Evolutionary conservation across 2,329 filamentous ascomycete genomes (phyloP).

Genomic region (Aspergillaceae sp.): DNA sequence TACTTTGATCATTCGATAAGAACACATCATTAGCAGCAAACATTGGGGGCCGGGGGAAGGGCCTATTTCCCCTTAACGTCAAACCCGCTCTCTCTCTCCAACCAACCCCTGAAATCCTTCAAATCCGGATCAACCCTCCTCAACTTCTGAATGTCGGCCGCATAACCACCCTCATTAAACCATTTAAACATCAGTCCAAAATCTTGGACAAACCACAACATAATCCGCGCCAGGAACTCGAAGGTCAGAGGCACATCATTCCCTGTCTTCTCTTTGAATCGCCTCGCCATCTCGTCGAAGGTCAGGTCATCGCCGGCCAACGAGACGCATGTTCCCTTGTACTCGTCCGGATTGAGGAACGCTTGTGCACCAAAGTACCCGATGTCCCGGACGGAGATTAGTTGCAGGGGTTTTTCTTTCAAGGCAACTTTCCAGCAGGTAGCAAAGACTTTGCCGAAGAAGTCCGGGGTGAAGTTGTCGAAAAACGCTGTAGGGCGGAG

Average conservation of each 20-base stretch:
- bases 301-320: constrained; percentile 48
- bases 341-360: constrained; percentile 39
- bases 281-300: constrained; percentile 36
- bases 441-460: constrained; percentile 42
- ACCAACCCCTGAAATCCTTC: constrained; percentile 42
- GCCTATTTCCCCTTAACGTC: too few relatives aligned
- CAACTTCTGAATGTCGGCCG: constrained; percentile 37
- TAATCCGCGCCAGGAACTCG: constrained; percentile 28
- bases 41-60: too few relatives aligned
- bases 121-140: constrained; percentile 38
- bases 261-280: constrained; percentile 42
- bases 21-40: too few relatives aligned
- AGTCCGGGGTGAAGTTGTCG: constrained; percentile 45
- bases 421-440: constrained; percentile 34
- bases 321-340: constrained; percentile 37
- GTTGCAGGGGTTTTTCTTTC: constrained; percentile 35
- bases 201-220: constrained; percentile 38
- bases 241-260: constrained; percentile 36
- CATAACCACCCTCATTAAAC: constrained; percentile 43
- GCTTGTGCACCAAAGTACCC: constrained; percentile 44
- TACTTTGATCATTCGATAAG: too few relatives aligned
- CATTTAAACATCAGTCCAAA: constrained; percentile 43
- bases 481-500: constrained; percentile 56
- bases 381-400: constrained; percentile 43
- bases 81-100: constrained; percentile 41